These are phyloP conservation scores for Pilaira anomala DNA, from an alignment of 192 early-diverging fungal genomes.

Conservation along the genomic window DNA sequence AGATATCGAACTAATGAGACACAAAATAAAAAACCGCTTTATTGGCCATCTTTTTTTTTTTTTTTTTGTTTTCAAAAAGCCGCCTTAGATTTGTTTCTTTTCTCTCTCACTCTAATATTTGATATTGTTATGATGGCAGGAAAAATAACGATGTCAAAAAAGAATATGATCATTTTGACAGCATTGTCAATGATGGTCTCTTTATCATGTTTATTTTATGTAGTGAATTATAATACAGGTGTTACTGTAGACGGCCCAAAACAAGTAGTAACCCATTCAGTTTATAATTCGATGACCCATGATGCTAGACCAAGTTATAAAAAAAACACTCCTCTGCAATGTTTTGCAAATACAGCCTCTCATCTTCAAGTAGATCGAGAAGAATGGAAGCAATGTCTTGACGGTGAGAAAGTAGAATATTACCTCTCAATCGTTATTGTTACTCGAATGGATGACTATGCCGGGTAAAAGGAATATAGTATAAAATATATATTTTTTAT, in stretches of 20 bases:
- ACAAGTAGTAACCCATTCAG: no score
- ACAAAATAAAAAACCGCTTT: no score
- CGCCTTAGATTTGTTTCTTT: background rate
- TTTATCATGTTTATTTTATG: constrained; percentile 4
- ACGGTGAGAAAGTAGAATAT: constrained; percentile 5
- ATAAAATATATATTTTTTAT: background rate
- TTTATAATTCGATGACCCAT: no score
- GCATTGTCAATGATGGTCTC: background rate
- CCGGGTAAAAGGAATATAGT: background rate
- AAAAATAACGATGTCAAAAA: background rate
- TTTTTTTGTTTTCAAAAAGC: no score
- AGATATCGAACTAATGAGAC: no score
- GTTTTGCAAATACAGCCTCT: constrained; percentile 2
- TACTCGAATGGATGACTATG: constrained; percentile 26
- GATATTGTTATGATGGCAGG: background rate
- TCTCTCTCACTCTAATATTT: background rate
- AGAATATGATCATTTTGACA: background rate
- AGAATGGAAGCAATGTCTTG: constrained; percentile 18
- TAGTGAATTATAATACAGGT: background rate
- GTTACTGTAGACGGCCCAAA: no score
- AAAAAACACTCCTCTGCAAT: background rate
- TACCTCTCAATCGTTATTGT: constrained; percentile 31
- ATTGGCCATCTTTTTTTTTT: no score
- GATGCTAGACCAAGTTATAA: no score
- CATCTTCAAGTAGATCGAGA: background rate